These are phyloP conservation scores for Daldinia decipiens DNA, from an alignment of 495 filamentous ascomycete species.

Conservation along the genomic window DNA sequence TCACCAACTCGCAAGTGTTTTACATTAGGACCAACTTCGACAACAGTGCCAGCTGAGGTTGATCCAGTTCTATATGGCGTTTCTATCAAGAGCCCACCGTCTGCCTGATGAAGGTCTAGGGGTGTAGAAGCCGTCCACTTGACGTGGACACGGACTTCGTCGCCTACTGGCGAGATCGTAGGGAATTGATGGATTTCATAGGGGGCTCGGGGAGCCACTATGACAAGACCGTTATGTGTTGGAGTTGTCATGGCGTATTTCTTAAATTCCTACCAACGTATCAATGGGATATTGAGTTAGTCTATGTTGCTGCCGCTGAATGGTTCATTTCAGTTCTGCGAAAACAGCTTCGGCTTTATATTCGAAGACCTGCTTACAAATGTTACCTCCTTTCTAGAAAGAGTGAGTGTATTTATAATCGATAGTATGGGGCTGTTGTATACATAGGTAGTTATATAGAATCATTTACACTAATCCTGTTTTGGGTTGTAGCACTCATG, in stretches of 20 bases:
- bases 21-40: slow-evolving; percentile 54
- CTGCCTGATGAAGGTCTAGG: slow-evolving; percentile 64
- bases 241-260: slow-evolving; percentile 24
- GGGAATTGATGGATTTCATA: slow-evolving; percentile 50
- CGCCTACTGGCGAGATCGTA: slow-evolving; percentile 50
- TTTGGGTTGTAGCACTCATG: background rate
- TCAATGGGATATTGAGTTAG: background rate
- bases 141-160: slow-evolving; percentile 55
- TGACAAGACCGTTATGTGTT: slow-evolving; percentile 57
- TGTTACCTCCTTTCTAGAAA: background rate
- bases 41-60: slow-evolving; percentile 56
- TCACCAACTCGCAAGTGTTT: slow-evolving; percentile 55
- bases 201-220: slow-evolving; percentile 48
- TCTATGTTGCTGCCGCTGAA: background rate
- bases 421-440: background rate
- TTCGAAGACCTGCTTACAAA: slow-evolving; percentile 1
- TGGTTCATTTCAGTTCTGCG: background rate
- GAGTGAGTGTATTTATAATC: slow-evolving; percentile 2
- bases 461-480: background rate
- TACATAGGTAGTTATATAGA: slow-evolving; percentile 1
- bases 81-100: slow-evolving; percentile 60
- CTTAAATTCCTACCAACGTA: background rate
- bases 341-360: background rate
- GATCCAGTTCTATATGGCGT: slow-evolving; percentile 51
- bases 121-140: slow-evolving; percentile 65